Base-by-base conservation (phyloP, 2,329 filamentous ascomycete species). In the Colletotrichum karsti region DNA sequence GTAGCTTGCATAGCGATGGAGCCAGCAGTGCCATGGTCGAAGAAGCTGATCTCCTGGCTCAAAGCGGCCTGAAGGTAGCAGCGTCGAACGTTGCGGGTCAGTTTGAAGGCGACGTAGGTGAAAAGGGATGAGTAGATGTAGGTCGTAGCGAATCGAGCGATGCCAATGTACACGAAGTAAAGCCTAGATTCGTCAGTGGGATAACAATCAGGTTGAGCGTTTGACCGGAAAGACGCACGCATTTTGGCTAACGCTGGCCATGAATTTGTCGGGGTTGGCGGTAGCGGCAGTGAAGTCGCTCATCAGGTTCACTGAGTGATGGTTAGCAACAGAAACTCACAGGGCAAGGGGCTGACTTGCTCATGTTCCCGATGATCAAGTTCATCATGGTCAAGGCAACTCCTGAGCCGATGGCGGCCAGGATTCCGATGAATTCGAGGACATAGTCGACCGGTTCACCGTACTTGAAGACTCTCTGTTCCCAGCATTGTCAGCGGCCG, bases 61-160 rank as follows among this genome's bases (percentile, higher is more conserved):
- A 89, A 77, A 1, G 85, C 80, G 30, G 81, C 77, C 35, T 82
- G 80, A 7, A 89, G 77, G 69, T 87, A 89, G 28, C 80, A 79
- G 41, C 81, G 79, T 8, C 87, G 78, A 33, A 83, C 75, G 30
- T 78, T 82, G 63, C 84, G 83, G 1, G 84, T 85, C 2, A 85
- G 84, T 5, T 84, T 79, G 56, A 83, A 83, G 1, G 85, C 85
- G 2, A 83, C 79, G 26, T 87, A 83, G 3, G 83, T 87, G 28
- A 88, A 74, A 50, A 78, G 75, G 2, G 76, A 71, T 33, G 79
- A 78, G 73, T 81, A 80, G 18, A 82, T 56, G 57, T 75, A 75
- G 30, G 62, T 71, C 8, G 64, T 20, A 9, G 62, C 65, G 39
- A 74, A 55, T 0, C 72, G 69, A 12, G 51, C 74, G 15, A 75